These are phyloP conservation scores for Fusarium keratoplasticum DNA, from an alignment of 2,329 filamentous ascomycete species.

Conservation along the genomic window DNA sequence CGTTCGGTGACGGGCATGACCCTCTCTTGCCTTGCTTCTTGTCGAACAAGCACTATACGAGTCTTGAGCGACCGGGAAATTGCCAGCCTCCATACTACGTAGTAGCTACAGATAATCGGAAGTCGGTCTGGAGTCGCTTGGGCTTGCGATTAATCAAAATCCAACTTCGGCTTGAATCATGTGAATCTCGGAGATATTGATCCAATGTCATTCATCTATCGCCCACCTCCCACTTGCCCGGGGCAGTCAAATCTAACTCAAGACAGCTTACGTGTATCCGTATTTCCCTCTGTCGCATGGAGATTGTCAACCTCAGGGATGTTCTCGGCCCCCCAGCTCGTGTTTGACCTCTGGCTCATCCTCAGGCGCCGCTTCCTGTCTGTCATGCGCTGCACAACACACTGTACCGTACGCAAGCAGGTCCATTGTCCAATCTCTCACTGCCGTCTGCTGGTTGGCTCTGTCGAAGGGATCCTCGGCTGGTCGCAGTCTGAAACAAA, in stretches of 20 bases:
- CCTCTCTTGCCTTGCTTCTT: constrained; percentile 21
- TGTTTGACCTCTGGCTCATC: constrained; percentile 14
- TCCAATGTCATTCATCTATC: background rate
- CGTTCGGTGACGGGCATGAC: constrained; percentile 12
- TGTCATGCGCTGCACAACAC: constrained; percentile 14
- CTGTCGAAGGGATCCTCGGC: background rate
- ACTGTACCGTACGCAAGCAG: constrained; percentile 19
- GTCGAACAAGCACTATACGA: constrained; percentile 24
- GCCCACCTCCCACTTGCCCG: background rate
- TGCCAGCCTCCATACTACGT: constrained; percentile 7
- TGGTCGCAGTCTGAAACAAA: constrained; percentile 34
- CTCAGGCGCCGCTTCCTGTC: constrained; percentile 21
- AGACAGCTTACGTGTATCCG: constrained; percentile 34
- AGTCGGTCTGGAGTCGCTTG: background rate
- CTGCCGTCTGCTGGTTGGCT: constrained; percentile 34
- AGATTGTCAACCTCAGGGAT: constrained; percentile 19
- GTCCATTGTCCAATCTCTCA: constrained; percentile 19
- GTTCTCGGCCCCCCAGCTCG: constrained; percentile 10
- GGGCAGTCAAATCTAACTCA: background rate
- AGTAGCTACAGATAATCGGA: background rate
- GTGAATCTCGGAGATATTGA: background rate
- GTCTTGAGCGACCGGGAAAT: constrained; percentile 34
- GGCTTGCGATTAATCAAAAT: background rate
- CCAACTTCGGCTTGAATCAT: background rate
- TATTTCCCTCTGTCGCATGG: constrained; percentile 14